A percentile compares a stretch with the other conserved stretches of the same genome.
phyloP scores from a whole-genome alignment of 148 eudicot species.

The Rhododendron ferrugineum region DNA sequence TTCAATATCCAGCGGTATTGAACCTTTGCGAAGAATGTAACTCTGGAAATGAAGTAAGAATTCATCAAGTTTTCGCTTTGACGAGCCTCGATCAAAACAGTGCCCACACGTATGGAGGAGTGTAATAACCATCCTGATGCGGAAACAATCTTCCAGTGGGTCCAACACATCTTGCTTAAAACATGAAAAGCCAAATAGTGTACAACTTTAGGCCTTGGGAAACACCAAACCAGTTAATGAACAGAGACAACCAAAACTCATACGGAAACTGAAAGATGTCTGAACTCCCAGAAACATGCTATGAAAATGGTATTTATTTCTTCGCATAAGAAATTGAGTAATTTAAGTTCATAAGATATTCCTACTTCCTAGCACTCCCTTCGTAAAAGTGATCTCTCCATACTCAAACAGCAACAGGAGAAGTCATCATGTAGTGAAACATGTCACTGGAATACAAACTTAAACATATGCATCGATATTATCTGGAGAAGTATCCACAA shows the following conservation, averaged over 20 bases:
- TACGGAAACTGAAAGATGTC: not conserved
- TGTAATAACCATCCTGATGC: slow-evolving; percentile 76
- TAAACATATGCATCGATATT: not conserved
- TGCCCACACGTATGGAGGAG: slow-evolving; percentile 98
- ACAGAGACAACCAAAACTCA: not conserved
- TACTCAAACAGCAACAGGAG: not conserved
- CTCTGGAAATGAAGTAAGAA: slow-evolving; percentile 89
- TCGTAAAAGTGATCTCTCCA: not conserved
- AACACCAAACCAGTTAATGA: not conserved
- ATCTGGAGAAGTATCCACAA: not conserved
- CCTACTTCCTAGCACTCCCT: not conserved
- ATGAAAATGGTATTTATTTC: not conserved
- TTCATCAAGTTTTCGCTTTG: slow-evolving; percentile 80
- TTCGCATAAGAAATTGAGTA: not conserved
- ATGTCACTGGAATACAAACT: not conserved
- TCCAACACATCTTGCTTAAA: slow-evolving; percentile 78
- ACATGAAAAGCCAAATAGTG: not conserved
- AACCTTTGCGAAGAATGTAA: slow-evolving; percentile 74
- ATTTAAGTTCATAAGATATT: too few species aligned
- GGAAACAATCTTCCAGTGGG: slow-evolving; percentile 95
- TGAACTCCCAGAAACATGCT: not conserved
- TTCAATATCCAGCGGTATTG: slow-evolving; percentile 89
- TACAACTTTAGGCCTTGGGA: not conserved
- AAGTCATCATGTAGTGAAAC: not conserved
- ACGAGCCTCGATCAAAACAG: slow-evolving; percentile 88